phyloP scores from a whole-genome alignment of 768 basidiomycete species.

The Lyophyllum shimeji region DNA sequence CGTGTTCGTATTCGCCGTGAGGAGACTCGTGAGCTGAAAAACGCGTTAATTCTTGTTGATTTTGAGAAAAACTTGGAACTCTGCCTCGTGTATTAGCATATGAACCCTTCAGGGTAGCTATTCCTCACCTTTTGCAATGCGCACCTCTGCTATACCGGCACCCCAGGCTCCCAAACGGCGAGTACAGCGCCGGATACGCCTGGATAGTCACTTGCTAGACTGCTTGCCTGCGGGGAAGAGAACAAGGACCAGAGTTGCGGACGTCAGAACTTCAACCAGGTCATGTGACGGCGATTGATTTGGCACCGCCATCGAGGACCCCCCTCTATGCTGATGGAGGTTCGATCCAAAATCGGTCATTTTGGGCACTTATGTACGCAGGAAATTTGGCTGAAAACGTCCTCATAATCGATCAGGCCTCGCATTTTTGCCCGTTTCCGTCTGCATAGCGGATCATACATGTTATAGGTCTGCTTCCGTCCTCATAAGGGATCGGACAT shows the following conservation, averaged over 20 bases:
- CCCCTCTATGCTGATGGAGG: not conserved
- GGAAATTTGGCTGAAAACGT: no score
- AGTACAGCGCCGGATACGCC: slow-evolving; percentile 10
- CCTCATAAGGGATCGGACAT: no score
- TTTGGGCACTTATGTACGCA: no score
- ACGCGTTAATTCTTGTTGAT: slow-evolving; percentile 26
- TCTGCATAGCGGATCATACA: no score
- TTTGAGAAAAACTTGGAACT: slow-evolving; percentile 16
- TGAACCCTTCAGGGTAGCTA: not conserved
- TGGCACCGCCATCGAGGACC: not conserved
- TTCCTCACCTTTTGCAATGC: slow-evolving; percentile 14
- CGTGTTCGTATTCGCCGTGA: slow-evolving; percentile 16
- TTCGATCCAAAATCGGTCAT: no score
- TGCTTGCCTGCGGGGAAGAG: slow-evolving; percentile 14
- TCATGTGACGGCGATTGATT: slow-evolving; percentile 16
- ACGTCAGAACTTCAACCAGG: slow-evolving; percentile 11
- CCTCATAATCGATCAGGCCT: no score
- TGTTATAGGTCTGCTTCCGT: no score
- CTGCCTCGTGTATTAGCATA: slow-evolving; percentile 7
- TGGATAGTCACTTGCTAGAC: slow-evolving; percentile 18
- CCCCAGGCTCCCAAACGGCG: slow-evolving; percentile 17
- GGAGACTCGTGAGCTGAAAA: slow-evolving; percentile 22
- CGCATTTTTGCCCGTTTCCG: no score
- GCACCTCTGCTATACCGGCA: slow-evolving; percentile 18
- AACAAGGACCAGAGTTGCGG: slow-evolving; percentile 12